Base-by-base conservation (phyloP, 2,329 filamentous ascomycete species). In the Fusarium sp. region DNA sequence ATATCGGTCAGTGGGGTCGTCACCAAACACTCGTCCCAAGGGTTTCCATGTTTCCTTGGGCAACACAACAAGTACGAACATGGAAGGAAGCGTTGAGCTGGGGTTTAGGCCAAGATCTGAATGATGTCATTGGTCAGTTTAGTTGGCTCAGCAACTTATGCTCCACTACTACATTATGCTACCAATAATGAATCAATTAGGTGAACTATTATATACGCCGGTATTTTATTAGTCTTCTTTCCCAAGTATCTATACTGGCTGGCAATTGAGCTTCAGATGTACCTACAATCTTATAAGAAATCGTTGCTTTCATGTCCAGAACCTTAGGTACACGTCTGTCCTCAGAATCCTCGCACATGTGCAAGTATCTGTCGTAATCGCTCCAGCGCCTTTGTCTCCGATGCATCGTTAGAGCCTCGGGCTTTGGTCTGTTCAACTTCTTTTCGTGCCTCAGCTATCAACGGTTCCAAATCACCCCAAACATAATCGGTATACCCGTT, bases 401-500 rank as follows among this genome's bases (percentile, higher is more conserved):
- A 47, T 8, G 41, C 52, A 18, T 55, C 57, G 55, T 48, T 34
- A 49, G 55, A 29, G 55, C 80, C 75, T 16, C 32, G 49, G 11
- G 59, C 53, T 30, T 62, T 53, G 25, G 84, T 76, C 27, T 81
- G 76, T 49, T 85, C 80, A 22, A 92, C 77, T 75, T 92, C 90
- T 47, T 79, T 78, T 60, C 81, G 82, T 6, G 90, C 90, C 65
- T 87, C 84, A 52, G 83, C 80, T 12, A 89, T 84, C 34, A 91
- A 79, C 6, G 85, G 83, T 30, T 83, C 79, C 22, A 92, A 77
- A 60, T 87, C 88, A 22, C 90, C 91, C 91, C 90, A 92, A 25
- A 92, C 90, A 58, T 91, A 87, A 74, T 92, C 88, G 0, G 84
- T 84, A 70, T 91, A 91, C 34, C 82, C 79, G 3, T 81, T 84